phyloP scores from a whole-genome alignment of 495 filamentous ascomycete species.

The Xylaria acuta region DNA sequence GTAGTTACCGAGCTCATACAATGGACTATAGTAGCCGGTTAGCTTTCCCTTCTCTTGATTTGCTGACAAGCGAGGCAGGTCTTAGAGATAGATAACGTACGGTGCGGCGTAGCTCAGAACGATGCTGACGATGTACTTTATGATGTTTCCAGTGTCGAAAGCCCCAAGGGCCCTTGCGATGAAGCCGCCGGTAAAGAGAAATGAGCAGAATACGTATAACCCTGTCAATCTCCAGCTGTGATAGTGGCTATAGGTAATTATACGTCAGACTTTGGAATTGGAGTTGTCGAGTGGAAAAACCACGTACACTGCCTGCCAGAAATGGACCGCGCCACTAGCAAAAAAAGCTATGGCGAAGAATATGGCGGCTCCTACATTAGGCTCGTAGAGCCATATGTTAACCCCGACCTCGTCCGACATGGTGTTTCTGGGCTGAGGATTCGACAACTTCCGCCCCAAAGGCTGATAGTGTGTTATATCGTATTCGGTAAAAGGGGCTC shows the following conservation, averaged over 20 bases:
- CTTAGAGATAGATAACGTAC: conserved; percentile 53
- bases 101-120: conserved; percentile 68
- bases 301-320: conserved; percentile 68
- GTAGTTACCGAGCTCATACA: conserved; percentile 79
- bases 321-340: conserved; percentile 62
- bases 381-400: conserved; percentile 74
- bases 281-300: not conserved
- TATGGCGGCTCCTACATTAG: conserved; percentile 74
- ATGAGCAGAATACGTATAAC: conserved; percentile 45
- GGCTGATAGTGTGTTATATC: not conserved
- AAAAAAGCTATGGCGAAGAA: conserved; percentile 71
- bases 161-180: conserved; percentile 62
- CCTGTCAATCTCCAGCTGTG: conserved; percentile 52
- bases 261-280: conserved; percentile 41
- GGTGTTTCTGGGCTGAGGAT: not conserved
- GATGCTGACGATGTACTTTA: conserved; percentile 64
- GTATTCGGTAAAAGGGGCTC: not conserved
- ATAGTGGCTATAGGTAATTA: conserved; percentile 57
- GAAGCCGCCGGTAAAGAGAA: conserved; percentile 64
- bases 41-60: not conserved
- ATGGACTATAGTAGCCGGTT: conserved; percentile 54
- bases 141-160: conserved; percentile 62
- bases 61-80: not conserved
- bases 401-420: conserved; percentile 53
- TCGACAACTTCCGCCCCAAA: too few species aligned